phyloP scores from a whole-genome alignment of 768 basidiomycete species.

The Hericium rajendrae region DNA sequence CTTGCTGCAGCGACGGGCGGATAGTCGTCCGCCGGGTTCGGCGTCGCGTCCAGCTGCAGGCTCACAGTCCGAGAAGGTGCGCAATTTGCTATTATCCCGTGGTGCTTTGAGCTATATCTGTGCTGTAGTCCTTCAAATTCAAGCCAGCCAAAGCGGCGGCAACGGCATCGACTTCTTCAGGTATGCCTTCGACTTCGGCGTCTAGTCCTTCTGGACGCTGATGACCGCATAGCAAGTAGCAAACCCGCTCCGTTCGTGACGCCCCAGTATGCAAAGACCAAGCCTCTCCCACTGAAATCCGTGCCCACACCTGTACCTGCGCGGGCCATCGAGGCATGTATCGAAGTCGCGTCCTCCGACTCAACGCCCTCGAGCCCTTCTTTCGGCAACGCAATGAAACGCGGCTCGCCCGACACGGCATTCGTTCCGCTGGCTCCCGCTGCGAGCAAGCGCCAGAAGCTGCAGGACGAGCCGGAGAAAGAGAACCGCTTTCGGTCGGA shows the following conservation, averaged over 20 bases:
- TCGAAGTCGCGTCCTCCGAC: slow-evolving; percentile 8
- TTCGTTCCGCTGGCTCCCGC: background rate
- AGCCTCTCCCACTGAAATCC: background rate
- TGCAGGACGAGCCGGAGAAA: background rate
- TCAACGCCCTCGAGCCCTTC: background rate
- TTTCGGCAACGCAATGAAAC: background rate
- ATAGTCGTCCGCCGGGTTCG: background rate
- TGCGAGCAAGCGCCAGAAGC: background rate
- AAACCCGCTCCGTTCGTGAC: slow-evolving; percentile 5
- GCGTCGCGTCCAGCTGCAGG: slow-evolving; percentile 2
- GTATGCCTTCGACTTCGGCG: background rate
- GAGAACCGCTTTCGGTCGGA: background rate
- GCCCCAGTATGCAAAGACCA: slow-evolving; percentile 7
- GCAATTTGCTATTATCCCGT: background rate
- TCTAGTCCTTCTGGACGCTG: background rate
- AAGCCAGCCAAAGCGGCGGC: slow-evolving; percentile 11
- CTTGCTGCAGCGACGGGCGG: slow-evolving; percentile 7
- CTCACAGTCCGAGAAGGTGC: slow-evolving; percentile 7
- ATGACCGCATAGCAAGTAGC: background rate
- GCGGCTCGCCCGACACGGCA: background rate
- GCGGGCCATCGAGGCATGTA: slow-evolving; percentile 2
- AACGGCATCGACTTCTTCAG: background rate
- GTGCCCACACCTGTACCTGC: background rate
- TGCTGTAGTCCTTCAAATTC: slow-evolving; percentile 8
- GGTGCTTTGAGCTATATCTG: background rate